A percentile compares a stretch with the other conserved stretches of the same genome.
Evolutionary conservation across 2,329 filamentous ascomycete genomes (phyloP).

Genomic region (Exserohilum rostratum): DNA sequence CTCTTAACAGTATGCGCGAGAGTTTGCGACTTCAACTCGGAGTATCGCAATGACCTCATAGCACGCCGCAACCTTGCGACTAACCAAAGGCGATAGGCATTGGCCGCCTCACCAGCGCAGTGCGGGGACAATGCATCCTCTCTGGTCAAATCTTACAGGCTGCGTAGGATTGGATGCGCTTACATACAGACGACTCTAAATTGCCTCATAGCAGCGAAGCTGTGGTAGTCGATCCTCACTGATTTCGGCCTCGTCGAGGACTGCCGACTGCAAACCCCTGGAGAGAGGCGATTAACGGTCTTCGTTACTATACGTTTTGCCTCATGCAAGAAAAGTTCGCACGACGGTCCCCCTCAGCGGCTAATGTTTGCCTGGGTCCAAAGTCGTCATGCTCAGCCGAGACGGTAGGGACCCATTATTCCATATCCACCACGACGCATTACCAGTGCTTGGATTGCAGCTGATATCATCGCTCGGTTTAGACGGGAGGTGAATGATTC

Average conservation of each 20-base stretch:
- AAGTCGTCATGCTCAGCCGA: not conserved
- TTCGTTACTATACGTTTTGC: not conserved
- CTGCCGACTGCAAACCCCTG: not conserved
- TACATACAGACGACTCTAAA: not conserved
- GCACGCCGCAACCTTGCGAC: not conserved
- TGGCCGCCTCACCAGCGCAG: not conserved
- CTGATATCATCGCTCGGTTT: not conserved
- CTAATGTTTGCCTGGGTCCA: not conserved
- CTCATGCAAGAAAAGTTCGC: not conserved
- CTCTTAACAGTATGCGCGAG: too few species aligned
- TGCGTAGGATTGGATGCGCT: not conserved
- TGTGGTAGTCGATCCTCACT: too few species aligned
- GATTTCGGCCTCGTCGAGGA: too few species aligned
- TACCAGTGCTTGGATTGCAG: not conserved
- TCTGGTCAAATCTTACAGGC: not conserved
- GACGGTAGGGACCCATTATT: not conserved
- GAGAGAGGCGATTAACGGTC: not conserved
- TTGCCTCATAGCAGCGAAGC: not conserved
- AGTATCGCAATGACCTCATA: slow-evolving; percentile 1
- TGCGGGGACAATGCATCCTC: not conserved
- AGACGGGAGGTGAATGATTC: not conserved
- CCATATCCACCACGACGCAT: not conserved
- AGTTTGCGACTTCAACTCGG: not conserved
- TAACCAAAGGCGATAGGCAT: not conserved
- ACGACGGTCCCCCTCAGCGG: not conserved